Conservation (phyloP, 2,329 filamentous ascomycete species). For the Phaeosphaeriaceae sp. region DNA sequence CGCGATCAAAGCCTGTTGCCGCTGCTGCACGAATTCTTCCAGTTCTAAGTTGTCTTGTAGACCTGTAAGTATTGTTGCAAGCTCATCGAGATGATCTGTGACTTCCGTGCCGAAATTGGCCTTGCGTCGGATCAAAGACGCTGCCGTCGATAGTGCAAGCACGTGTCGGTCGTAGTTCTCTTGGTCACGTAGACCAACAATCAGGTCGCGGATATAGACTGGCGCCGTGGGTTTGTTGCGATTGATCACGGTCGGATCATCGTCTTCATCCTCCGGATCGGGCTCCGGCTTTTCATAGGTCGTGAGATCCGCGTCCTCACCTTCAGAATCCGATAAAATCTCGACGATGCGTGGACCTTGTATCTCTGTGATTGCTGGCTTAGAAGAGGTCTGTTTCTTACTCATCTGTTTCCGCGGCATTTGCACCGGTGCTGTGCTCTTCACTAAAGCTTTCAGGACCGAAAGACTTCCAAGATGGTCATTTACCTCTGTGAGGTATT, state of each 20-base stretch:
- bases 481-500: constrained; percentile 66
- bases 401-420: constrained; percentile 12
- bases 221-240: constrained; percentile 83
- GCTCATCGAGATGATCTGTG: constrained; percentile 79
- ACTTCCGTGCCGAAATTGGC: constrained; percentile 88
- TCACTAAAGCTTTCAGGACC: constrained; percentile 17
- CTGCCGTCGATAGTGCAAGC: constrained; percentile 77
- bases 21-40: constrained; percentile 72
- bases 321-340: constrained; percentile 57
- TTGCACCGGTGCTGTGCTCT: not conserved
- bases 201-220: constrained; percentile 88
- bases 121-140: constrained; percentile 84
- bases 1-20: constrained; percentile 82
- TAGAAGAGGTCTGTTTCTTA: constrained; percentile 11
- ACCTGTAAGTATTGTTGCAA: constrained; percentile 78
- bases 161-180: constrained; percentile 87
- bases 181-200: constrained; percentile 77
- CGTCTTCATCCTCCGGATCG: constrained; percentile 89
- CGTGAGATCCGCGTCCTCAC: constrained; percentile 69
- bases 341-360: constrained; percentile 57
- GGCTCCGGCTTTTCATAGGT: constrained; percentile 87
- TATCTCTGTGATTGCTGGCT: constrained; percentile 29
- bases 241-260: constrained; percentile 86
- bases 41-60: constrained; percentile 87
- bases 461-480: constrained; percentile 65